Percentiles rank a stretch among this genome's conserved stretches.
phyloP scores from a whole-genome alignment of 106 monocot species.

The Phalaenopsis equestris region DNA sequence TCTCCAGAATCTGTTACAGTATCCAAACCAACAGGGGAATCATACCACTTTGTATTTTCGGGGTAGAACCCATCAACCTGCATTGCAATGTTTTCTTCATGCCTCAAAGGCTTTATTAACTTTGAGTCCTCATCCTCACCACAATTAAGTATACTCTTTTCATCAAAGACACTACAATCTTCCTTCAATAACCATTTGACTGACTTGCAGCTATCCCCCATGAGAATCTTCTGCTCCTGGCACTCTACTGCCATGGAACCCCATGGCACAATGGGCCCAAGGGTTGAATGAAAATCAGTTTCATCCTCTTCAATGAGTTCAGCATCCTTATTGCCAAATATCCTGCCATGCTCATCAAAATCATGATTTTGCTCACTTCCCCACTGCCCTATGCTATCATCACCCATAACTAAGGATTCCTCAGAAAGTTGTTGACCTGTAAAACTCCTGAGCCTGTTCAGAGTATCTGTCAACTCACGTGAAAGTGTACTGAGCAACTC shows the following conservation, averaged over 20 bases:
- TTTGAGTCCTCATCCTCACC: constrained; percentile 68
- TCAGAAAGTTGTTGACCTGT: constrained; percentile 26
- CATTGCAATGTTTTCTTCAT: constrained; percentile 62
- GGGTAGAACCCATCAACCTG: constrained; percentile 78
- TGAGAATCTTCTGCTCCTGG: constrained; percentile 47
- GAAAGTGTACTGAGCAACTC: constrained; percentile 32
- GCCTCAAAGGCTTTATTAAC: constrained; percentile 63
- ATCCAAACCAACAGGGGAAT: constrained; percentile 56
- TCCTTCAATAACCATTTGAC: constrained; percentile 83
- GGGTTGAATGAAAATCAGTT: constrained; percentile 53
- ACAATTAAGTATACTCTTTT: constrained; percentile 74
- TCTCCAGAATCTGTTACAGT: constrained; percentile 31
- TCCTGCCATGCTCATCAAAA: constrained; percentile 43
- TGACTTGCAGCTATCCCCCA: constrained; percentile 52
- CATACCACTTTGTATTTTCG: constrained; percentile 60
- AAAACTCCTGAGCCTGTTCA: constrained; percentile 55
- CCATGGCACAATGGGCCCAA: constrained; percentile 61
- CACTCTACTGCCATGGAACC: constrained; percentile 51
- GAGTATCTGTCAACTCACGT: constrained; percentile 42
- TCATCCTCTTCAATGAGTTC: constrained; percentile 80
- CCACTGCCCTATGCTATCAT: constrained; percentile 57
- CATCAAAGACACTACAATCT: constrained; percentile 72
- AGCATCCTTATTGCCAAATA: constrained; percentile 41
- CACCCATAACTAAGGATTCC: constrained; percentile 35
- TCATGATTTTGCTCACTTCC: constrained; percentile 30